Base-by-base conservation (phyloP, 768 basidiomycete genomes). In the Agaricus subrufescens region DNA sequence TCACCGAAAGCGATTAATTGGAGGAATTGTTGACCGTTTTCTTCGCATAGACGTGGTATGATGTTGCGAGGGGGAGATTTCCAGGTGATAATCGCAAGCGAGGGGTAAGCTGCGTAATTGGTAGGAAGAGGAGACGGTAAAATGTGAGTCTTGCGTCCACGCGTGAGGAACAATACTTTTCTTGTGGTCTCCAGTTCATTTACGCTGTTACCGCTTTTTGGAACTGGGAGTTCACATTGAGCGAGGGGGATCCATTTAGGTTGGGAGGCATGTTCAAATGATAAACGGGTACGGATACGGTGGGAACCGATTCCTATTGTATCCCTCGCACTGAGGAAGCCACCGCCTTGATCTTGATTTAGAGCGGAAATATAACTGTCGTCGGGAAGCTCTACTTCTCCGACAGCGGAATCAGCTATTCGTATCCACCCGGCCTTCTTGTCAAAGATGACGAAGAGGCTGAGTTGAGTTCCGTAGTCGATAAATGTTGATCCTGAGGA, bases 361-460 rank as follows among this genome's bases (percentile, higher is more conserved):
- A 46, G 63, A 47, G 65, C 60, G 58, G 69, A 63, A 26, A 69
- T 67, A 3, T 50, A 50, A 44, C 68, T 69, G 31, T 73, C 73
- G 39, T 79, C 77, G 58, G 76, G 79, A 53, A 91, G 69, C 42
- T 88, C 84, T 26, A 93, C 76, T 66, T 94, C 91, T 34, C 86
- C 82, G 6, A 91, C 91, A 25, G 87, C 85, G 30, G 91, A 83
- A 67, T 93, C 91, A 4, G 83, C 81, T 25, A 93, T 66, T 23
- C 91, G 86, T 61, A 94, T 91, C 69, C 89, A 73, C n/a, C 84
- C 82, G 2, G 90, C 90, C 64, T 89, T 94, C 72, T 93, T 93
- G 68, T 94, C 91, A 65, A 94, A 94, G 25, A 85, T 73, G 55
- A 90, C 83, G 64, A 92, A 92, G n/a, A 94, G 71, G 61, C 83